Base-by-base conservation (phyloP, 2,329 filamentous ascomycete species). In the Microsporum canis region DNA sequence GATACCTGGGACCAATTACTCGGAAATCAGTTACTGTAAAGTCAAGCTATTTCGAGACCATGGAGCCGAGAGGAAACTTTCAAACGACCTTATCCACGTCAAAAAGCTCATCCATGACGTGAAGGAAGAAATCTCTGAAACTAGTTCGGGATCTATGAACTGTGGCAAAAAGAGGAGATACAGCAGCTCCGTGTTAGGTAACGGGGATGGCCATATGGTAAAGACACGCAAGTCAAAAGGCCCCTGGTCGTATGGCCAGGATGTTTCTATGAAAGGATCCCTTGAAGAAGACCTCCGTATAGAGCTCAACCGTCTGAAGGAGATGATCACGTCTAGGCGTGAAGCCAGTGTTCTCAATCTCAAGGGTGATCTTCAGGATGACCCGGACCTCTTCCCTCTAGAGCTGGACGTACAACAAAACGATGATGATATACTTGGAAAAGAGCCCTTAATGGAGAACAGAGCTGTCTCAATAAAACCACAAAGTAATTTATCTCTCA, bases 1-100 rank as follows among this genome's bases (percentile, higher is more conserved):
- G 12, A 49, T 38, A 31, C 55, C 63, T 2, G n/a, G 29, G 14
- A n/a, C 14, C 34, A 34, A 17, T 34, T 31, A 63, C 8, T 57
- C 60, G 2, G 65, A 66, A 53, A 86, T 96, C 27, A 92, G 89
- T 73, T 97, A 88, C 74, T 96, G 92, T 81, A 96, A 95, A 75
- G 92, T 96, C 63, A 97, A 97, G 74, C 84, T 97, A 2, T 97
- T 97, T 80, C 84, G 92, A 65, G 92, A 97, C 70, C 94, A 97
- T 68, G 92, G 92, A 27, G 94, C 94, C 0, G 92, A 97, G 74
- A 85, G 92, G 58, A 97, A 97, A 72, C 81, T 97, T 0, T 91
- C 91, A 14, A 97, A 97, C 70, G 92, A 97, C 67, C 83, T 96
- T 6, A 88, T 89, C 0, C 92, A 97, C 68, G 89, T 97, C 65